A percentile compares a stretch with the other conserved stretches of the same genome.
Conservation (phyloP, 352 stramenopile genomes). For the Phytophthora pini region DNA sequence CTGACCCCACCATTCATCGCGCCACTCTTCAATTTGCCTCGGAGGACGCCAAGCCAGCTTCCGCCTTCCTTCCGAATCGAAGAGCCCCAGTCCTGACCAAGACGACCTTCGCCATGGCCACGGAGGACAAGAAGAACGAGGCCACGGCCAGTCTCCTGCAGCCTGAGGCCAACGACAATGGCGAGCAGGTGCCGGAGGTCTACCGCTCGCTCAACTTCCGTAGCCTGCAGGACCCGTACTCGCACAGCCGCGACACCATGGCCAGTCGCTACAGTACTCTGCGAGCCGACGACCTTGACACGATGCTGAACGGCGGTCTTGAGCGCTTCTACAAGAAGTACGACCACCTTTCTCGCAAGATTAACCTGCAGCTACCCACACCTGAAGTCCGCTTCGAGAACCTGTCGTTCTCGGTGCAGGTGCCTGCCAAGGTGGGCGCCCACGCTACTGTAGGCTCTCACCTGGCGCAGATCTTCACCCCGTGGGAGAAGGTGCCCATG, state of each 20-base stretch:
- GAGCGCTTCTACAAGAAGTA: conserved; percentile 89
- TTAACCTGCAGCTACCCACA: conserved; percentile 49
- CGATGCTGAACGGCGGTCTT: conserved; percentile 67
- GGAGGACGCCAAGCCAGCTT: conserved; percentile 15
- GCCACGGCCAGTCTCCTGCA: conserved; percentile 35
- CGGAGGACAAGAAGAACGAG: conserved; percentile 26
- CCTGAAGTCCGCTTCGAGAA: conserved; percentile 82
- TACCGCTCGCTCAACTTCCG: conserved; percentile 75
- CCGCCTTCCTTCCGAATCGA: conserved; percentile 26
- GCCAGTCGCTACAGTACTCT: conserved; percentile 49
- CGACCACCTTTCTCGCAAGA: conserved; percentile 70
- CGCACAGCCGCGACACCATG: conserved; percentile 41
- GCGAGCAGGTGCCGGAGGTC: conserved; percentile 57
- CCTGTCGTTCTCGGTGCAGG: conserved; percentile 67
- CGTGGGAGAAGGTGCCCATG: conserved; percentile 55
- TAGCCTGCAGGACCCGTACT: conserved; percentile 79
- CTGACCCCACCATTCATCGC: not conserved
- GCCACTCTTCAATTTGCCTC: conserved; percentile 45
- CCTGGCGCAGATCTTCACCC: conserved; percentile 52
- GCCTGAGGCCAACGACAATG: conserved; percentile 31
- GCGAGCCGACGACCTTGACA: conserved; percentile 70
- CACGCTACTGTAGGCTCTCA: conserved; percentile 66
- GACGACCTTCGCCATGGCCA: conserved; percentile 17
- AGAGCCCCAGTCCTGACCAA: conserved; percentile 22
- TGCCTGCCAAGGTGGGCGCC: conserved; percentile 47